These are phyloP conservation scores for Fusarium secorum DNA, from an alignment of 2,329 filamentous ascomycete genomes.

Conservation along the genomic window DNA sequence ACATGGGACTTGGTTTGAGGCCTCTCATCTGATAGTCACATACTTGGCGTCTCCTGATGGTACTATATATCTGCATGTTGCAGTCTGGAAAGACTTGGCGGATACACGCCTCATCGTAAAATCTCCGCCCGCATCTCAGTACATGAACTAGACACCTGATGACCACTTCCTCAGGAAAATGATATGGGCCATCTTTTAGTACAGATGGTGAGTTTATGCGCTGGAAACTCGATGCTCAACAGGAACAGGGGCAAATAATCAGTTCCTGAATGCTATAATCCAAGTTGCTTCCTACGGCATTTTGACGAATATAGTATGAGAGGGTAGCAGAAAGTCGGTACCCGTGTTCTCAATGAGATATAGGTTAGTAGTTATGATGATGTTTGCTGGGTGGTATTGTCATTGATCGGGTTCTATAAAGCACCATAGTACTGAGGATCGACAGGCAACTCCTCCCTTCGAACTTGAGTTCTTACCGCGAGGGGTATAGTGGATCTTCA, in stretches of 20 bases:
- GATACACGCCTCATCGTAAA: background rate
- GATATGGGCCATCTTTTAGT: background rate
- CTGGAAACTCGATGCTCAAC: background rate
- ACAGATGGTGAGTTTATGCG: background rate
- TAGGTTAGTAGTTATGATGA: background rate
- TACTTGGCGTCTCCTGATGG: constrained; percentile 10
- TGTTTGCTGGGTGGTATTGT: background rate
- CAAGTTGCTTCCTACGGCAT: background rate
- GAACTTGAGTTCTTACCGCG: background rate
- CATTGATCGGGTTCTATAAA: background rate
- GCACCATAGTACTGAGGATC: background rate
- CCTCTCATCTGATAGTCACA: constrained; percentile 4
- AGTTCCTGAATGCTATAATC: background rate
- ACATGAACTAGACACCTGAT: constrained; percentile 10
- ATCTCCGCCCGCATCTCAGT: constrained; percentile 10
- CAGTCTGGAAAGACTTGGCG: constrained; percentile 4
- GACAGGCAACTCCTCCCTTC: background rate
- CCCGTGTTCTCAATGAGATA: background rate
- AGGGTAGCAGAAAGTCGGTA: background rate
- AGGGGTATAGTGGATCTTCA: constrained; percentile 3
- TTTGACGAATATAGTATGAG: background rate
- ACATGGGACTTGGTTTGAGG: constrained; percentile 59
- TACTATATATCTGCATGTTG: background rate
- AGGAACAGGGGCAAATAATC: background rate
- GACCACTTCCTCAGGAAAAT: background rate